Conservation (phyloP, 2,329 filamentous ascomycete species). For the Didymella segeticola region DNA sequence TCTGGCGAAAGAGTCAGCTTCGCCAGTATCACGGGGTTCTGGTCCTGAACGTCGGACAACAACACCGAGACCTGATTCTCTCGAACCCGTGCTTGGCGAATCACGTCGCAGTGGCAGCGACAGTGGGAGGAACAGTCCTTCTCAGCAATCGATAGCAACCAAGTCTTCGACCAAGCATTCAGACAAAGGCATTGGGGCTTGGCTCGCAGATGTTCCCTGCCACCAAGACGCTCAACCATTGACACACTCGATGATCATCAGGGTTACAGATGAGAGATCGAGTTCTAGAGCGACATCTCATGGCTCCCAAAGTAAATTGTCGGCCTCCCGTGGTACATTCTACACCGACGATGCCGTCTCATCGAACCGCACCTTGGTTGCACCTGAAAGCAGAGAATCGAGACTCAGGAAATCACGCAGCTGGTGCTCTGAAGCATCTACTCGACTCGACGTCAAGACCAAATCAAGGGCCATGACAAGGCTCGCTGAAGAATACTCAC, state of each 20-base stretch:
- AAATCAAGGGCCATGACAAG: slow-evolving; percentile 22
- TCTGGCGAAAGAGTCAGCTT: slow-evolving; percentile 20
- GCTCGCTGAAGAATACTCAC: slow-evolving; percentile 22
- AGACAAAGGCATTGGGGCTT: slow-evolving; percentile 35
- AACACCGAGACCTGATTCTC: slow-evolving; percentile 31
- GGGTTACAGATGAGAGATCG: slow-evolving; percentile 13
- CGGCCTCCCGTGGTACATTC: slow-evolving; percentile 37
- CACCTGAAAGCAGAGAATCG: slow-evolving; percentile 21
- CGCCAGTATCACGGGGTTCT: slow-evolving; percentile 7
- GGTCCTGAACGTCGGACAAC: slow-evolving; percentile 22
- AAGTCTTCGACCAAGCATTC: slow-evolving; percentile 14
- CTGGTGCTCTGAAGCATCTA: slow-evolving; percentile 32
- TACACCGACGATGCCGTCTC: slow-evolving; percentile 39
- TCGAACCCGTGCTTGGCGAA: slow-evolving; percentile 32
- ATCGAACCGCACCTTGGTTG: slow-evolving; percentile 26
- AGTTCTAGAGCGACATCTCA: slow-evolving; percentile 22
- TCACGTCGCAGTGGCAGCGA: slow-evolving; percentile 27
- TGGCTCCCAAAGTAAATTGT: slow-evolving; percentile 17
- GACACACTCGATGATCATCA: slow-evolving; percentile 27
- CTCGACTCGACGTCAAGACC: slow-evolving; percentile 6
- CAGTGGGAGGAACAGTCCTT: slow-evolving; percentile 21
- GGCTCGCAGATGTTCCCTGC: slow-evolving; percentile 39
- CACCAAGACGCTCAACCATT: slow-evolving; percentile 27
- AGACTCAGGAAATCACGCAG: slow-evolving; percentile 29
- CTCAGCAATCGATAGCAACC: slow-evolving; percentile 16